phyloP scores from a whole-genome alignment of 2,329 filamentous ascomycete species.

The Colletotrichum graminicola region DNA sequence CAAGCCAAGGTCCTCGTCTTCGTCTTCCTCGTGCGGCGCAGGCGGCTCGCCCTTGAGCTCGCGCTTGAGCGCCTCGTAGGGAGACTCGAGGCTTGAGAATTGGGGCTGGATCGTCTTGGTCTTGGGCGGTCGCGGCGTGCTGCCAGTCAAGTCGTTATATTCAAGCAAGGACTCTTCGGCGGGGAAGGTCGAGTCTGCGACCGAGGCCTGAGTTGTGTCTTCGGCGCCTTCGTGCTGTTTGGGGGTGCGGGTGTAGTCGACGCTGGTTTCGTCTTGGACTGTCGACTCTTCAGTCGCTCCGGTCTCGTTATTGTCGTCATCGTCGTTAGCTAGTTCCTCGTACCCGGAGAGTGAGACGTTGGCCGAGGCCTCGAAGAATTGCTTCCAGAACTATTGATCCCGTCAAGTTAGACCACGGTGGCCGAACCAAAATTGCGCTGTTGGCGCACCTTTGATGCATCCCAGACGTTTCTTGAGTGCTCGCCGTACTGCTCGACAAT shows the following conservation, averaged over 20 bases:
- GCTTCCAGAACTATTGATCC: conserved; percentile 89
- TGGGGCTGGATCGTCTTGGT: conserved; percentile 63
- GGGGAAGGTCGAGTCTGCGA: conserved; percentile 52
- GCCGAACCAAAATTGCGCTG: too few species aligned
- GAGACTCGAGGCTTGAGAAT: conserved; percentile 77
- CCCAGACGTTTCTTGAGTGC: conserved; percentile 94
- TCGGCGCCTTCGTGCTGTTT: conserved; percentile 51
- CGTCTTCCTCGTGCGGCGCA: conserved; percentile 49
- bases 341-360: conserved; percentile 97
- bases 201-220: conserved; percentile 53
- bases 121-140: conserved; percentile 73
- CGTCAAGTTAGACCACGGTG: conserved; percentile 13
- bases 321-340: conserved; percentile 81
- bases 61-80: conserved; percentile 79
- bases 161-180: conserved; percentile 77
- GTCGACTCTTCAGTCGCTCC: conserved; percentile 65
- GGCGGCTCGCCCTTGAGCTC: conserved; percentile 67
- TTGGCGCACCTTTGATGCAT: conserved; percentile 83
- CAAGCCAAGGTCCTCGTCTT: conserved; percentile 55
- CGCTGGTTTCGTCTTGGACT: conserved; percentile 67
- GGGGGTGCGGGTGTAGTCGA: conserved; percentile 49
- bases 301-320: conserved; percentile 67
- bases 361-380: conserved; percentile 98
- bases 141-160: conserved; percentile 72
- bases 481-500: conserved; percentile 96